These are phyloP conservation scores for Skeletonema menzelii DNA, from an alignment of 108 stramenopile genomes.

Conservation along the genomic window DNA sequence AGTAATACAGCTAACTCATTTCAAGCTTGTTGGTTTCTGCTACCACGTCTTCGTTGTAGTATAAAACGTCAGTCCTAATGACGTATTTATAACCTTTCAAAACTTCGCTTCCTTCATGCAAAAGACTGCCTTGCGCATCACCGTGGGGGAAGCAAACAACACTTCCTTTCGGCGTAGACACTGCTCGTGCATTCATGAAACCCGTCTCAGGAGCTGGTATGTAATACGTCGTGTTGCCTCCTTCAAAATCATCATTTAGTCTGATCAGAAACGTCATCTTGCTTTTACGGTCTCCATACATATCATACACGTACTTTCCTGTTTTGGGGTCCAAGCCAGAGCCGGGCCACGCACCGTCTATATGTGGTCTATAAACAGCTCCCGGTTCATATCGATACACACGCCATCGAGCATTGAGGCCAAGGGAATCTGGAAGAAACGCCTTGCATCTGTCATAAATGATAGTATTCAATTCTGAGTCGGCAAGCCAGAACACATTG, in stretches of 20 bases:
- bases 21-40: not conserved
- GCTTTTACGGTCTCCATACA: slow-evolving; percentile 17
- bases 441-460: slow-evolving; percentile 23
- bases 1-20: too few relatives aligned
- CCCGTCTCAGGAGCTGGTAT: slow-evolving; percentile 22
- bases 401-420: slow-evolving; percentile 62
- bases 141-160: slow-evolving; percentile 69
- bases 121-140: slow-evolving; percentile 36
- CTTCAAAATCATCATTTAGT: slow-evolving; percentile 72
- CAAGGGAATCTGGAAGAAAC: slow-evolving; percentile 31
- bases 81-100: slow-evolving; percentile 59
- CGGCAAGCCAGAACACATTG: slow-evolving; percentile 33
- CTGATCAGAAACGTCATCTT: slow-evolving; percentile 61
- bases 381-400: slow-evolving; percentile 58
- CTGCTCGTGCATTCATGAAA: slow-evolving; percentile 28
- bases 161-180: slow-evolving; percentile 46
- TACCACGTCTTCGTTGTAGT: slow-evolving; percentile 12
- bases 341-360: slow-evolving; percentile 71
- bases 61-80: slow-evolving; percentile 70
- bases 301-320: slow-evolving; percentile 43
- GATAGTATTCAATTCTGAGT: slow-evolving; percentile 16
- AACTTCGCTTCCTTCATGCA: slow-evolving; percentile 67
- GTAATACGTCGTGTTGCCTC: slow-evolving; percentile 61
- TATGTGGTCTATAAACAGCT: slow-evolving; percentile 64
- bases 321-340: slow-evolving; percentile 35